Base-by-base conservation (phyloP, 2,329 filamentous ascomycete species). In the Fusarium sp. region DNA sequence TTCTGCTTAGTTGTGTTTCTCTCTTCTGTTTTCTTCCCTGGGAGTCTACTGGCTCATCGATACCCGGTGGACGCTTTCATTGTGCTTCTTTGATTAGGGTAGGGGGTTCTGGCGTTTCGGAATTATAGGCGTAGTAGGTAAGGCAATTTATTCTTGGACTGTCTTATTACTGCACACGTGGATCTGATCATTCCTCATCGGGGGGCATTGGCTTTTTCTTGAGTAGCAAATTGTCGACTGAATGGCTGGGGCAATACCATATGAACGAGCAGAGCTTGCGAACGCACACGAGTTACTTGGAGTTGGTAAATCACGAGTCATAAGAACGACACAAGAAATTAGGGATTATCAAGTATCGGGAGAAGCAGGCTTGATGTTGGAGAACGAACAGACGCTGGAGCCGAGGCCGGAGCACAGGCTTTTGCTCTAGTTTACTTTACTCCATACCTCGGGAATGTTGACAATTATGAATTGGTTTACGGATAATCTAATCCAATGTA, bases 391-490 rank as follows among this genome's bases (percentile, higher is more conserved):
- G 57, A 37, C 49, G 61, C 33, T 53, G 60, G 65, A 46, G 50
- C 44, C n/a, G 43, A 33, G 41, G 27, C 19, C 50, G 39, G 56
- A 57, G 49, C 41, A 48, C 30, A 60, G 60, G 41, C 27, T 10
- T 30, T 13, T 51, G 59, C 35, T 19, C 20, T 22, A 53, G 37
- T 37, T 49, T 7, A 23, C 23, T 23, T 23, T 23, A 23, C 23
- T 23, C 7, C 23, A 23, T 62, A 61, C 60, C 47, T 70, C 65
- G 71, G 70, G 63, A 67, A 45, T 68, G 59, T 71, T 73, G 71
- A 74, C 71, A 71, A 71, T 53, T 70, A 63, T 68, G 63, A 73
- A 73, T 73, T 72, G 68, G 63, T 60, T 57, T 17, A 37, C 17
- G n/a, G n/a, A n/a, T n/a, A n/a, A n/a, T 37, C 4, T n/a, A 14